Evolutionary conservation across 805 yeast genomes (phyloP), one percentile per base, ranked within the genome.

Genomic region (Wickerhamomyces ciferrii): DNA sequence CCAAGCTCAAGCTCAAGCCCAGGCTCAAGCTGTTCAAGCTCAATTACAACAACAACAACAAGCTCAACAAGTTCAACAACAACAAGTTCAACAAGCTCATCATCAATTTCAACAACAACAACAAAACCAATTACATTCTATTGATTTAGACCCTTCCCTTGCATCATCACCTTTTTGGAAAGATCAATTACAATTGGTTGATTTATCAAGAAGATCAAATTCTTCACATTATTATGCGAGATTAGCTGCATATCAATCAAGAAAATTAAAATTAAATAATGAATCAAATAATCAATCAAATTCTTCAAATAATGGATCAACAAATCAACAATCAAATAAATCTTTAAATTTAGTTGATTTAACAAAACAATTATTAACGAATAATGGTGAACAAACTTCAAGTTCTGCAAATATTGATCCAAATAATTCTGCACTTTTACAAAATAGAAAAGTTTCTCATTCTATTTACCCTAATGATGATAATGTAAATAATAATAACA

Each of bases 161-260:
- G 59, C 61, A 50, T 63, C 51, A 40, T 68, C 83, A 3, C 55
- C 72, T 9, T 75, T 76, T 56, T 88, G 96, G 96, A 85, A 82
- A 63, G 91, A 86, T 61, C 96, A 88, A 66, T 67, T 72, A 41
- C 89, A 83, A 60, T 72, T 89, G 48, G 83, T 81, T 25, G 88
- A 81, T 51, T 63, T 84, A 42, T 84, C 94, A 5, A 77, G 94
- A 62, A 75, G 71, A 50, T 76, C 87, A 27, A 79, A 76, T 55
- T 63, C 77, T 23, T 87, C 95, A 4, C 96, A 88, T 66, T 83
- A 75, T 59, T 88, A 87, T 67, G 96, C 96, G 4, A 76, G 96
- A 48, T 81, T 81, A 52, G 90, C 89, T 25, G 96, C 96, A 7
- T 70, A 81, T 14, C 72, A 79, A 46, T 83, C 86, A 1, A 70